phyloP scores from a whole-genome alignment of 768 basidiomycete species.

The Serendipita sp. region DNA sequence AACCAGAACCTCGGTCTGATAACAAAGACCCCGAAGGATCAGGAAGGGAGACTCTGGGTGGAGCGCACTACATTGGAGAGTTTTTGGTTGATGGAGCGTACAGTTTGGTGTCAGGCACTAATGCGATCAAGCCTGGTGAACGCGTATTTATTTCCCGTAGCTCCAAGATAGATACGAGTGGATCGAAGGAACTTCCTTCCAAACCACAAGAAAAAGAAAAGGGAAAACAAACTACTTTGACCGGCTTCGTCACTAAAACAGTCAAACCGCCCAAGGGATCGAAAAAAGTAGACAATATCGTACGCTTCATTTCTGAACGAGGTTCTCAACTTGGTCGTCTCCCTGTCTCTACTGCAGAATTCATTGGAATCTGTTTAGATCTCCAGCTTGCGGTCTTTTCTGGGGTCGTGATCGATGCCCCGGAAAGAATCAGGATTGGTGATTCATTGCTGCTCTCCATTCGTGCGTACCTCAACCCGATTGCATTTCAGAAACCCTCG shows the following conservation, averaged over 20 bases:
- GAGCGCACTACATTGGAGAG: not conserved
- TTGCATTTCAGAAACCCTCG: not conserved
- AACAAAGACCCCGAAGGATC: too few relatives aligned
- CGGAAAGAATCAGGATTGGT: constrained; percentile 7
- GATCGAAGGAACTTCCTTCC: not conserved
- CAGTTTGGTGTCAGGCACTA: not conserved
- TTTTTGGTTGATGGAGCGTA: not conserved
- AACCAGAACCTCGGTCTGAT: not conserved
- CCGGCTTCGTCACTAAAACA: not conserved
- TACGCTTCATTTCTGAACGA: not conserved
- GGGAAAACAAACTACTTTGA: not conserved
- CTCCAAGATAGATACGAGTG: not conserved
- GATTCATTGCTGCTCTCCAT: not conserved
- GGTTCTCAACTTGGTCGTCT: not conserved
- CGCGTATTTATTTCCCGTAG: not conserved
- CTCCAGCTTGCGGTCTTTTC: not conserved
- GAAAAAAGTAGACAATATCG: constrained; percentile 7
- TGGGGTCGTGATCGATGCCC: not conserved
- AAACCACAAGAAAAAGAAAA: not conserved
- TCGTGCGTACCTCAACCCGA: not conserved
- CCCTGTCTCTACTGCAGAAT: not conserved
- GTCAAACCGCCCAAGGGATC: constrained; percentile 10
- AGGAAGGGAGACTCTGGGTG: not conserved
- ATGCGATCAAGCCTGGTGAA: not conserved
- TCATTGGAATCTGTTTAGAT: not conserved